These are phyloP conservation scores for Diplocarpon rosae DNA, from an alignment of 2,329 filamentous ascomycete species.

Conservation along the genomic window DNA sequence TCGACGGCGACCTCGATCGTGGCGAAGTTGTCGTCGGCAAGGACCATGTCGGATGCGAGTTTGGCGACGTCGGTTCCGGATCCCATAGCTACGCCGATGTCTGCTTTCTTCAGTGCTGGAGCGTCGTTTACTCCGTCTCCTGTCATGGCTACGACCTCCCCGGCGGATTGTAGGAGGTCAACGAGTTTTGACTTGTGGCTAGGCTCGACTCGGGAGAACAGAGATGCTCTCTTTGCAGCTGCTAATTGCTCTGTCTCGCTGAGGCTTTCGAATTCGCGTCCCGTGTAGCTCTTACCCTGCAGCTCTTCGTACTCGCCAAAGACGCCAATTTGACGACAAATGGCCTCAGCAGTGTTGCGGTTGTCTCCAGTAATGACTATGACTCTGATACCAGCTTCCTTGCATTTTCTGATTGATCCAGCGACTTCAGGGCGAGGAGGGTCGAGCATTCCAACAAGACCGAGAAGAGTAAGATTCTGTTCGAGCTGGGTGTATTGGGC, in stretches of 20 bases:
- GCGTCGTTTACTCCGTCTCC: conserved; percentile 98
- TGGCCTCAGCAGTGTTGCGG: conserved; percentile 92
- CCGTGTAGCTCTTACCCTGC: conserved; percentile 86
- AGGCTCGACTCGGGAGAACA: conserved; percentile 95
- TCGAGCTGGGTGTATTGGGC: conserved; percentile 79
- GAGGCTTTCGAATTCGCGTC: conserved; percentile 84
- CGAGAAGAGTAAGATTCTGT: conserved; percentile 87
- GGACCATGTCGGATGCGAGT: conserved; percentile 94
- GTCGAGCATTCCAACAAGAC: conserved; percentile 92
- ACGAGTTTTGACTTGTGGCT: conserved; percentile 96
- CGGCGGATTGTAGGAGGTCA: conserved; percentile 83
- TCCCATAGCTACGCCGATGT: conserved; percentile 98
- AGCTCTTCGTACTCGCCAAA: conserved; percentile 76
- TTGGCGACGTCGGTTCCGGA: conserved; percentile 96
- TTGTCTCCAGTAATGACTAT: conserved; percentile 98
- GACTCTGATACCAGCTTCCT: conserved; percentile 86
- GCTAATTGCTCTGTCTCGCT: conserved; percentile 68
- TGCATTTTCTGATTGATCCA: conserved; percentile 76
- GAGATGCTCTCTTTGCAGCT: conserved; percentile 72
- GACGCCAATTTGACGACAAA: conserved; percentile 93
- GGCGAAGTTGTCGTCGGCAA: conserved; percentile 97
- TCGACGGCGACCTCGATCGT: conserved; percentile 95
- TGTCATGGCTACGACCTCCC: conserved; percentile 97
- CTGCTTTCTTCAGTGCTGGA: conserved; percentile 93
- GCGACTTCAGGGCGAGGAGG: conserved; percentile 89